Percentiles rank a stretch among this genome's conserved stretches.
Evolutionary conservation across 345 rosid genomes (phyloP).

Genomic region (Dimocarpus longan): DNA sequence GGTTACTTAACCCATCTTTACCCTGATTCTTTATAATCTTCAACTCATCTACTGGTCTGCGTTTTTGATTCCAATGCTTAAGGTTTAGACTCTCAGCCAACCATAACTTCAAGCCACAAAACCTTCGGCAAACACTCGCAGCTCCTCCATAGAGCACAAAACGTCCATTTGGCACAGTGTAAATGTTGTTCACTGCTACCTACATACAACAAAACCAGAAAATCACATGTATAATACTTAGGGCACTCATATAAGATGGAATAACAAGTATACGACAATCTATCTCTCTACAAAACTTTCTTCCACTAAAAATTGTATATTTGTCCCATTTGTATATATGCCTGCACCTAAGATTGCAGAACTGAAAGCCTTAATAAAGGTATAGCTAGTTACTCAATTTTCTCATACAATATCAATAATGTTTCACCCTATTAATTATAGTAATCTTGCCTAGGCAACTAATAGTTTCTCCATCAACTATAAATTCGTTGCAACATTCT

Average conservation of each 20-base stretch:
- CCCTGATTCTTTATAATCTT: slow-evolving; percentile 40
- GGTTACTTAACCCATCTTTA: slow-evolving; percentile 22
- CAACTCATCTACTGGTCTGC: slow-evolving; percentile 35
- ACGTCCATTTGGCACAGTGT: slow-evolving; percentile 30
- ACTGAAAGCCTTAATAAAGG: not conserved
- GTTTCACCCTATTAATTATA: not conserved
- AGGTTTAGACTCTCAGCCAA: slow-evolving; percentile 40
- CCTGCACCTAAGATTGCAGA: not conserved
- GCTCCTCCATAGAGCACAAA: slow-evolving; percentile 43
- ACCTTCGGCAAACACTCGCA: slow-evolving; percentile 37
- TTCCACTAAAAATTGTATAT: not conserved
- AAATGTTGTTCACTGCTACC: slow-evolving; percentile 32
- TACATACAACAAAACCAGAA: slow-evolving; percentile 26
- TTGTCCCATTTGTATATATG: not conserved
- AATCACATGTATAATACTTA: not conserved
- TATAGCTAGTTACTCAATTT: not conserved
- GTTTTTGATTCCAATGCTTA: slow-evolving; percentile 30
- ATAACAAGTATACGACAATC: not conserved
- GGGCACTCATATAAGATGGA: not conserved
- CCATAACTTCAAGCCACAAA: slow-evolving; percentile 53
- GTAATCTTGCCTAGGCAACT: not conserved
- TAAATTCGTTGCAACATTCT: no score
- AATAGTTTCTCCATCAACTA: not conserved
- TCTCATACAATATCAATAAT: not conserved
- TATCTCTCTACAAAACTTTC: not conserved